These are phyloP conservation scores for Fragosphaeria purpurea DNA, from an alignment of 2,329 filamentous ascomycete species.

Conservation along the genomic window DNA sequence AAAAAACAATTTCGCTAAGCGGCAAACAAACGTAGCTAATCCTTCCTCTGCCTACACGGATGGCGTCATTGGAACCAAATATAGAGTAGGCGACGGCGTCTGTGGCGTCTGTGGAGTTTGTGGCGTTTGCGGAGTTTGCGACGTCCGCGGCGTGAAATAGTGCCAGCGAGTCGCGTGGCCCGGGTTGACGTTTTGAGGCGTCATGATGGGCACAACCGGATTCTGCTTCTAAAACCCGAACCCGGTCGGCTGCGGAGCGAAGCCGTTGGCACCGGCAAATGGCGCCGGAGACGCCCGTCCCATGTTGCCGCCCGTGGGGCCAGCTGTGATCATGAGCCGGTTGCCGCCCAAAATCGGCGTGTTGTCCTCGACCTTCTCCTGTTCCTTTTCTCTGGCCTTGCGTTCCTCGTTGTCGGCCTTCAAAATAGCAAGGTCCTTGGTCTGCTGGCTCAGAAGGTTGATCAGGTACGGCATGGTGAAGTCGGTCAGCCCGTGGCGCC, in stretches of 20 bases:
- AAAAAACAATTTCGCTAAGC: no score
- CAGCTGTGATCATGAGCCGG: slow-evolving; percentile 92
- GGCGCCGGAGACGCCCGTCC: slow-evolving; percentile 52
- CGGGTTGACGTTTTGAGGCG: neutral
- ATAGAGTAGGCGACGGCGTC: no score
- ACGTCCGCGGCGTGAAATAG: neutral
- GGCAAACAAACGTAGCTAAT: no score
- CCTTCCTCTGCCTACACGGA: no score
- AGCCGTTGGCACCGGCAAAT: slow-evolving; percentile 75
- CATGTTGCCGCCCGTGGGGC: slow-evolving; percentile 45
- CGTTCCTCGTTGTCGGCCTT: slow-evolving; percentile 86
- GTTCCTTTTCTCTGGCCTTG: slow-evolving; percentile 27
- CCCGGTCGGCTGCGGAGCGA: slow-evolving; percentile 80
- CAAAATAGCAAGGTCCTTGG: slow-evolving; percentile 68
- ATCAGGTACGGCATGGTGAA: slow-evolving; percentile 99
- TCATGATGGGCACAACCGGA: slow-evolving; percentile 13
- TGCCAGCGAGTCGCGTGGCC: neutral
- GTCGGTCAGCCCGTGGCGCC: slow-evolving; percentile 88
- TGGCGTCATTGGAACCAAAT: no score
- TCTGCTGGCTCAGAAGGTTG: slow-evolving; percentile 90
- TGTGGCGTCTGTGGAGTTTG: no score
- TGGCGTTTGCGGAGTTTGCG: no score
- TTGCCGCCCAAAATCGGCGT: slow-evolving; percentile 84
- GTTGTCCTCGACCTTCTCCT: slow-evolving; percentile 78
- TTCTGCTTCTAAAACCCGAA: slow-evolving; percentile 46